Evolutionary conservation across 1,284 basidiomycete species (phyloP), one percentile per base, ranked within the genome.

Genomic region (Sphagnurus paluster): DNA sequence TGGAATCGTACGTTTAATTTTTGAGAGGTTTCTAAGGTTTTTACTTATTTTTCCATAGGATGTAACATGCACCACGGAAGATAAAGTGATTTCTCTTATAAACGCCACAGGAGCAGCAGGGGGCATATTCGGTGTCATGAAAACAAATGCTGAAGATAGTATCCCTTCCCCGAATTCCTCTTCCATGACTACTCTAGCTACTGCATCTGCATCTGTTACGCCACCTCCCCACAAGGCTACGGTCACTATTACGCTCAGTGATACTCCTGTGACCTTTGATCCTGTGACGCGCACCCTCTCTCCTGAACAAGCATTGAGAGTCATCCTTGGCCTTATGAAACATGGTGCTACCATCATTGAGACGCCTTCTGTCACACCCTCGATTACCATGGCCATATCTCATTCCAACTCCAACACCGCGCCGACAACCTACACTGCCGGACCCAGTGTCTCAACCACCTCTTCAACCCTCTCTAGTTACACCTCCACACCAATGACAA

Each of bases 11-110:
- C 44, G 75, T 65, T 9, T 10, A 11, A 19, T 17, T 39, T 7
- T 16, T 20, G 17, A 32, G 10, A 25, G 9, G 39, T 17, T 3
- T 23, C 26, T 20, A 25, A n/a, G 28, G 13, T 42, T 38, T 19
- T 10, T 21, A 5, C 19, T 26, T 29, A 32, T 6, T 39, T 37
- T 39, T 41, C 2, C 32, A 1, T 49, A 80, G 78, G 55, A 60
- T 17, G 48, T 79, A 16, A 61, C 64, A 3, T 82, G 79, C 59
- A 76, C 76, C 2, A 75, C 69, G 49, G 59, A 71, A 47, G 59
- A 58, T 11, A 70, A 63, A 29, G 78, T 74, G 0, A 49, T 66
- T 4, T 66, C 70, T 1, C 52, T 73, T 13, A 74, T 81, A 42
- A 44, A 65, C 9, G 66, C 73, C 2, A 65, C 71, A 21, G 77